Conservation (phyloP, 805 yeast genomes). For the Hanseniaspora hatyaiensis region DNA sequence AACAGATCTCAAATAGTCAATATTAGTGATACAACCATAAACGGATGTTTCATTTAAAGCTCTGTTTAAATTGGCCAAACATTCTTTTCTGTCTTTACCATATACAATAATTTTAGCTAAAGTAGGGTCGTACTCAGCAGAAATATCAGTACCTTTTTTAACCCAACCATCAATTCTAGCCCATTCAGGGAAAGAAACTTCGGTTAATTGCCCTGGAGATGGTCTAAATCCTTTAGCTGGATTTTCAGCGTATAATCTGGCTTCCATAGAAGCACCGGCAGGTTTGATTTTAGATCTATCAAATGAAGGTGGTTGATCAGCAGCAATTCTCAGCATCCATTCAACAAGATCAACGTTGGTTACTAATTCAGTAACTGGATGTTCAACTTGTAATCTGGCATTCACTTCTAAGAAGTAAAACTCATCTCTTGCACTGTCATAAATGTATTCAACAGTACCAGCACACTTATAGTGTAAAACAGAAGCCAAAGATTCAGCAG, state of each 20-base stretch:
- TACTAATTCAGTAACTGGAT: slow-evolving; percentile 90
- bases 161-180: slow-evolving; percentile 96
- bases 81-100: slow-evolving; percentile 79
- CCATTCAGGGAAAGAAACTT: slow-evolving; percentile 74
- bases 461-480: slow-evolving; percentile 88
- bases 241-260: slow-evolving; percentile 90
- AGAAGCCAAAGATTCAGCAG: slow-evolving; percentile 74
- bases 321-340: slow-evolving; percentile 92
- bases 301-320: slow-evolving; percentile 77
- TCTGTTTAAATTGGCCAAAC: slow-evolving; percentile 58
- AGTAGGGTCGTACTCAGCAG: slow-evolving; percentile 94
- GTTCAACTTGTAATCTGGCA: slow-evolving; percentile 94
- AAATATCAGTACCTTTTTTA: slow-evolving; percentile 68
- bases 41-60: slow-evolving; percentile 82
- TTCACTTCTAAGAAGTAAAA: slow-evolving; percentile 93
- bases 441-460: slow-evolving; percentile 93
- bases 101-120: slow-evolving; percentile 92
- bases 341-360: slow-evolving; percentile 92
- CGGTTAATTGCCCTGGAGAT: slow-evolving; percentile 86
- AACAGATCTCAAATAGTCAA: slow-evolving; percentile 78
- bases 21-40: slow-evolving; percentile 78
- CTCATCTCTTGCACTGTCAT: slow-evolving; percentile 73
- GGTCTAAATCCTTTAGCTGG: slow-evolving; percentile 93
- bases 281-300: slow-evolving; percentile 41
- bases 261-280: slow-evolving; percentile 91